Evolutionary conservation across 805 yeast genomes (phyloP).

Genomic region (Ogataea philodendri): DNA sequence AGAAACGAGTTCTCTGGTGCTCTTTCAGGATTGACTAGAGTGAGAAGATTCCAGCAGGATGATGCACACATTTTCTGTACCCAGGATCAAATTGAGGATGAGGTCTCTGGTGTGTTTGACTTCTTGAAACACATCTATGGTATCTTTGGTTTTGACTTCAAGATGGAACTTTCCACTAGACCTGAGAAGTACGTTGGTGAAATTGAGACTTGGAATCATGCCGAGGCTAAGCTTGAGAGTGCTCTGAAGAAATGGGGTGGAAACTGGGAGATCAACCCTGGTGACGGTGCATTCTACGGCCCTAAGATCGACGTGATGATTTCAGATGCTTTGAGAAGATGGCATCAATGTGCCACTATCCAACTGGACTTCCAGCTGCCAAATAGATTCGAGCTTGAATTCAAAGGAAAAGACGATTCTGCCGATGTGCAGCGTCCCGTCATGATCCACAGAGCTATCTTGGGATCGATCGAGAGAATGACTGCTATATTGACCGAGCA

Average conservation of each 20-base stretch:
- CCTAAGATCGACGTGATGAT: constrained; percentile 96
- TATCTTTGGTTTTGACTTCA: constrained; percentile 89
- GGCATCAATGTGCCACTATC: constrained; percentile 99
- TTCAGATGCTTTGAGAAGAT: constrained; percentile 89
- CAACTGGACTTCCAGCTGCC: constrained; percentile 99
- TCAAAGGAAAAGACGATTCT: constrained; percentile 64
- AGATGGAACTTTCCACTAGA: constrained; percentile 95
- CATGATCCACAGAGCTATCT: constrained; percentile 98
- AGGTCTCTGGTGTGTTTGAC: constrained; percentile 80
- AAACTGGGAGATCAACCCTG: constrained; percentile 91
- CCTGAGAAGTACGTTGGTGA: constrained; percentile 97
- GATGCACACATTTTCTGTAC: constrained; percentile 98
- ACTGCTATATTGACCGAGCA: constrained; percentile 97
- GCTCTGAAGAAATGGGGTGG: constrained; percentile 86
- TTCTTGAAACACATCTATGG: constrained; percentile 86
- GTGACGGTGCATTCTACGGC: constrained; percentile 96
- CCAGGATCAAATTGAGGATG: constrained; percentile 82
- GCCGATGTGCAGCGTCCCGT: constrained; percentile 81
- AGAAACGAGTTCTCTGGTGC: constrained; percentile 97
- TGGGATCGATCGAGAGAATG: constrained; percentile 99
- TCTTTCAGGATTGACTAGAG: constrained; percentile 90
- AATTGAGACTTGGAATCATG: constrained; percentile 87
- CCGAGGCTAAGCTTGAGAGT: constrained; percentile 79
- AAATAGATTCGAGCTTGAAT: constrained; percentile 85
- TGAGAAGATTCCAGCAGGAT: constrained; percentile 98